Evolutionary conservation across 202 grass and related monocot genomes (phyloP), one percentile per base, ranked within the genome.

Genomic region (Tripidium arundinaceum): DNA sequence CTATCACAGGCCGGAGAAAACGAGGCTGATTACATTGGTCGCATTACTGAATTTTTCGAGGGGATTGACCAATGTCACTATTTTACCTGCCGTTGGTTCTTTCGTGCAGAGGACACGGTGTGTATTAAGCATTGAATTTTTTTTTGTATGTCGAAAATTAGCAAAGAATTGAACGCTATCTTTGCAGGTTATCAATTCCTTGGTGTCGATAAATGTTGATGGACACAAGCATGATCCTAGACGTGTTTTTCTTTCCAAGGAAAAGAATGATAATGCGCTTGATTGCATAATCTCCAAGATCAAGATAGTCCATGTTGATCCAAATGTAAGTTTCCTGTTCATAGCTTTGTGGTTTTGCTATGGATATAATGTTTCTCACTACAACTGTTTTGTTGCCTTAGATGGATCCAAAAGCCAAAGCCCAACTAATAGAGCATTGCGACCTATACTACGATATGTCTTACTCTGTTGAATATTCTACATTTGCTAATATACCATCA

Each of bases 401-500:
- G 94, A 87, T 89, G 83, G 83, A 94, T 68, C 10, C 63, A 61
- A 64, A 78, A 57, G 83, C 60, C 0, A 97, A 92, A 52, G 31
- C 54, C 38, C 76, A 87, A 15, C 7, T 75, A 3, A 80, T 94
- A 60, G 59, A 92, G 27, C 29, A 83, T 10, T 90, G 87, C 57
- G 75, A 94, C 14, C 34, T 91, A 4, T 97, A 97, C 11, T 94
- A 94, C 36, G 87, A 97, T 12, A 97, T 97, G 91, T 97, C 94
- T 0, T 97, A 94, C 37, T 65, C 77, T 0, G 82, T 97, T 3
- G 80, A 78, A 1, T 97, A 92, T 79, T 92, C 91, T 2, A 90
- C 89, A 27, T 97, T 97, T 69, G 70, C 83, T 7, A 97, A 94
- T 79, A 83, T 97, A 31, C 40, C 70, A 13, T 21, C 40, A 61